Percentiles rank a stretch among this genome's conserved stretches.
Conservation (phyloP, 2,329 filamentous ascomycete genomes). For the Fusarium protoensiforme region DNA sequence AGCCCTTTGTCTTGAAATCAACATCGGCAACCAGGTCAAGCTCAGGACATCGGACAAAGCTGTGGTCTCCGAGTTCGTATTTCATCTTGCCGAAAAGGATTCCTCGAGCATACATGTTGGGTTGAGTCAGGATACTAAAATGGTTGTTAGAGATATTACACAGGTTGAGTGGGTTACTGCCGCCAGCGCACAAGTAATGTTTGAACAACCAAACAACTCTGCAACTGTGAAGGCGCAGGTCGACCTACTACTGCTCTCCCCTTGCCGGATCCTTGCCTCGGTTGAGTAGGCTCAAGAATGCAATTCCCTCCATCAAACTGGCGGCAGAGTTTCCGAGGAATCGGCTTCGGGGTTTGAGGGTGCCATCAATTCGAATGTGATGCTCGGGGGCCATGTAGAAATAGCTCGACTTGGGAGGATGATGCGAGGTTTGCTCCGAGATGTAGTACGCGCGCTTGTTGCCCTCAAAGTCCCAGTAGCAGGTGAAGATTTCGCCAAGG, state of each 20-base stretch:
- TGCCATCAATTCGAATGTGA: constrained; percentile 94
- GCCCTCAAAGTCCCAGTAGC: constrained; percentile 94
- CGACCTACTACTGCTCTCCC: constrained; percentile 87
- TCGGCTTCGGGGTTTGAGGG: constrained; percentile 91
- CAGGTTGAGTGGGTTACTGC: background rate
- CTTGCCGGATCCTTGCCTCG: constrained; percentile 71
- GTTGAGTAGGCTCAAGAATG: constrained; percentile 85
- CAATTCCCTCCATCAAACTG: constrained; percentile 97
- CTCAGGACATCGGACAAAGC: constrained; percentile 91
- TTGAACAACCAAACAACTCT: background rate
- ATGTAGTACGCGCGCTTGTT: constrained; percentile 93
- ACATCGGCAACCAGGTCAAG: constrained; percentile 88
- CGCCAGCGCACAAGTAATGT: background rate
- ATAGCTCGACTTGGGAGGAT: constrained; percentile 98
- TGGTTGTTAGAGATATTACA: constrained; percentile 12
- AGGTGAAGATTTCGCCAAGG: constrained; percentile 92
- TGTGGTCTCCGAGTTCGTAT: constrained; percentile 97
- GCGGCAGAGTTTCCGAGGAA: constrained; percentile 98
- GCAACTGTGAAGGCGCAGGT: background rate
- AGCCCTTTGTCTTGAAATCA: constrained; percentile 98
- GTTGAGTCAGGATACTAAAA: constrained; percentile 86
- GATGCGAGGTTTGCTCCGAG: constrained; percentile 96
- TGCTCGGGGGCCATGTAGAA: constrained; percentile 98
- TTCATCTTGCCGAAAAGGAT: constrained; percentile 99
- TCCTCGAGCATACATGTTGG: constrained; percentile 98